Conservation (phyloP, 2,329 filamentous ascomycete genomes). For the Ascochyta fabae region DNA sequence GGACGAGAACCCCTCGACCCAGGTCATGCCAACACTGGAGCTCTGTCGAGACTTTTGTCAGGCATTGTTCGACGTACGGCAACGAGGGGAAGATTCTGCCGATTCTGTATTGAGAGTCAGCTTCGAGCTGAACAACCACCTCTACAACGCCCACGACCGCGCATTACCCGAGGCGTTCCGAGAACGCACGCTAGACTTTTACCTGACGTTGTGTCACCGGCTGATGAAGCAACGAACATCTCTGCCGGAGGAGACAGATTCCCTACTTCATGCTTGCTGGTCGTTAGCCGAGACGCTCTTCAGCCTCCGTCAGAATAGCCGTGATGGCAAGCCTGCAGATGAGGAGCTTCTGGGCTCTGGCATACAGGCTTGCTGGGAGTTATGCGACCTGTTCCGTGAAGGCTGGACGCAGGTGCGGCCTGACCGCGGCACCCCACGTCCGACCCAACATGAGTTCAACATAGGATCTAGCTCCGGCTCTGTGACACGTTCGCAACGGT, state of each 20-base stretch:
- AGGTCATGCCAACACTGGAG: slow-evolving; percentile 78
- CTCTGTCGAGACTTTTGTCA: slow-evolving; percentile 93
- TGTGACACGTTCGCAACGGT: slow-evolving; percentile 38
- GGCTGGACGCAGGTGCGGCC: slow-evolving; percentile 90
- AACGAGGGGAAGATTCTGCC: slow-evolving; percentile 75
- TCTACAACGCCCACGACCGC: slow-evolving; percentile 90
- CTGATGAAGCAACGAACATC: slow-evolving; percentile 93
- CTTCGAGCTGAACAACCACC: slow-evolving; percentile 93
- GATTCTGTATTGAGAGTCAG: slow-evolving; percentile 91
- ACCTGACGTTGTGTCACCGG: slow-evolving; percentile 89
- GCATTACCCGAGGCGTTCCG: slow-evolving; percentile 84
- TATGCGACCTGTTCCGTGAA: slow-evolving; percentile 91
- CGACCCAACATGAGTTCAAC: slow-evolving; percentile 75
- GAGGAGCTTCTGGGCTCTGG: slow-evolving; percentile 87
- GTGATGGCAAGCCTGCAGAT: slow-evolving; percentile 74
- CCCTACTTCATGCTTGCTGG: slow-evolving; percentile 86
- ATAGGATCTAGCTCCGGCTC: slow-evolving; percentile 44
- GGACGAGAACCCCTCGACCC: slow-evolving; percentile 71
- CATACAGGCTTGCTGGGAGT: slow-evolving; percentile 92
- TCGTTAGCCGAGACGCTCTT: slow-evolving; percentile 91
- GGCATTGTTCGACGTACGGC: slow-evolving; percentile 83
- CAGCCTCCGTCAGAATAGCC: slow-evolving; percentile 80
- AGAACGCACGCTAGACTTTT: slow-evolving; percentile 91
- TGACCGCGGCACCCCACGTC: slow-evolving; percentile 82
- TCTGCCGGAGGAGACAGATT: slow-evolving; percentile 80